Conservation (phyloP, 192 early-diverging fungal species). For the Mortierella antarctica region DNA sequence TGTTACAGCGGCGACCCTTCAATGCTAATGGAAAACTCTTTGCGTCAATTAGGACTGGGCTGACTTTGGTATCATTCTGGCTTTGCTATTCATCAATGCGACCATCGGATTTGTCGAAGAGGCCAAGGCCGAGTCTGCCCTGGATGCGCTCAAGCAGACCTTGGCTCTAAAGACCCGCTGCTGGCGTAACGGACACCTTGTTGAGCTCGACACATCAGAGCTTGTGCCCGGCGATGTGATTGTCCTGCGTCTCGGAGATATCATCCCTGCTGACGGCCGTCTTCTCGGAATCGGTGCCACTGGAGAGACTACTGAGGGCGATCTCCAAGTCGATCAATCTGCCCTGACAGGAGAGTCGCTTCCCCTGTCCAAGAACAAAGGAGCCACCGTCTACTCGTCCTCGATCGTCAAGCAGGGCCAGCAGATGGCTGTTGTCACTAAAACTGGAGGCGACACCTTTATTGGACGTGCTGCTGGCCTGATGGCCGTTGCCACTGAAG, state of each 20-base stretch:
- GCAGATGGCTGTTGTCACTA: slow-evolving; percentile 91
- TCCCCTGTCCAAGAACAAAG: slow-evolving; percentile 86
- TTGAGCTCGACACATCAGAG: slow-evolving; percentile 77
- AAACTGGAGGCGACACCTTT: slow-evolving; percentile 92
- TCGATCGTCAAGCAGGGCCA: slow-evolving; percentile 96
- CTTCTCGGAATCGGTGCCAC: slow-evolving; percentile 82
- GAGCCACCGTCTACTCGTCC: slow-evolving; percentile 88
- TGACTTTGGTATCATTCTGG: slow-evolving; percentile 88
- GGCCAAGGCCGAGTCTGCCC: slow-evolving; percentile 90
- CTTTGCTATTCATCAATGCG: slow-evolving; percentile 86
- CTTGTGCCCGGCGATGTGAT: slow-evolving; percentile 95
- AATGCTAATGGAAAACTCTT: too few species aligned
- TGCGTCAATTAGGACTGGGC: slow-evolving; percentile 48
- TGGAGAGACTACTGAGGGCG: slow-evolving; percentile 79
- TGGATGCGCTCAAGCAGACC: slow-evolving; percentile 96
- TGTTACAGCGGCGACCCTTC: not conserved
- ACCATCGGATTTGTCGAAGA: slow-evolving; percentile 94
- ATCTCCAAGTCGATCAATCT: slow-evolving; percentile 91
- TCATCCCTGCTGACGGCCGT: slow-evolving; percentile 92
- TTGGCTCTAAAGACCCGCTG: slow-evolving; percentile 86
- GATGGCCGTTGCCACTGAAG: slow-evolving; percentile 90
- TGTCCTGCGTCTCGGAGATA: slow-evolving; percentile 92
- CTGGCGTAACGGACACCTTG: slow-evolving; percentile 80
- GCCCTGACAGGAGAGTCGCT: slow-evolving; percentile 95
- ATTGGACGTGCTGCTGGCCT: slow-evolving; percentile 94